Evolutionary conservation across 2,329 filamentous ascomycete genomes (phyloP), one percentile per base, ranked within the genome.

Genomic region (Teratosphaeria zuluensis): DNA sequence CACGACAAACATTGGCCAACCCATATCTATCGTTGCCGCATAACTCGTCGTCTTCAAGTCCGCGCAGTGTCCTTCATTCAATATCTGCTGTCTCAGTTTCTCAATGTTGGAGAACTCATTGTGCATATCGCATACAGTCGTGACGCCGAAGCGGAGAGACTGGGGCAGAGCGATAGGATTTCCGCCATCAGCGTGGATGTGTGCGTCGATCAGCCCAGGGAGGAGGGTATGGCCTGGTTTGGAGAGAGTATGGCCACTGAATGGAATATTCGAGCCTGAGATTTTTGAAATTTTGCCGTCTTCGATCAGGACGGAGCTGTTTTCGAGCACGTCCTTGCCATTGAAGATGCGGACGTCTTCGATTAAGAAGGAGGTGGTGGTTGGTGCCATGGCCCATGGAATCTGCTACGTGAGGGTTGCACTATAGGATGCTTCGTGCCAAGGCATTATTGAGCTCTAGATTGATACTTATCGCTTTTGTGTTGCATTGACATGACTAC

Each of bases 61-160:
- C 6, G 78, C 77, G 9, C 70, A 61, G 64, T 79, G 66, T 66
- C 71, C 58, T 60, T 66, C 56, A 67, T 68, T 62, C 12, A 56
- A 62, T 38, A 70, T 66, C 60, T 66, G 67, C 30, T 65, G 67
- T 3, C 51, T 12, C 21, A 74, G 63, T 53, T 69, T 69, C 48
- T 63, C 61, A 16, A 73, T 71, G 58, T 72, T 69, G 21, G 56
- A 62, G 3, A 69, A 63, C 55, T 76, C 72, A 14, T 75, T 75
- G 46, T 78, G 76, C 77, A 81, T 78, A 42, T 81, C 79, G 56
- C 75, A 76, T 3, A 80, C 76, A 0, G 79, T 81, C 0, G 78
- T 81, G 11, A 81, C 75, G 4, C 79, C 79, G 56, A 81, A 81
- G 1, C 74, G 70, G 1, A 81, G 66, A 1, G 75, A 71, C 61